These are phyloP conservation scores for Rubia balearica DNA, from an alignment of 305 asterid species.

Conservation along the genomic window DNA sequence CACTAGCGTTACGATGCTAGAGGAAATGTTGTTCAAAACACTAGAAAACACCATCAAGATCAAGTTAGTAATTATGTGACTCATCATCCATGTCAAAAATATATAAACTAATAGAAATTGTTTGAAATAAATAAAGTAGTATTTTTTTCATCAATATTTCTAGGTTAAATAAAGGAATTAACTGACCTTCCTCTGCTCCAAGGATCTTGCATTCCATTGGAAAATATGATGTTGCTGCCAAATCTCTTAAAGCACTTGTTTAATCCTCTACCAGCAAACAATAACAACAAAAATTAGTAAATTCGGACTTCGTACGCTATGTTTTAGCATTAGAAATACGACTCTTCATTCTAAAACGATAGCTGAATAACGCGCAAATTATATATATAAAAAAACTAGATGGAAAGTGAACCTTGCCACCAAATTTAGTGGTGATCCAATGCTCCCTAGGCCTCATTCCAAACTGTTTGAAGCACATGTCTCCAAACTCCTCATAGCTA, in stretches of 20 bases:
- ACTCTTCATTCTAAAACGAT: not conserved
- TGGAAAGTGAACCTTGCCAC: slow-evolving; percentile 38
- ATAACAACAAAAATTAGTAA: not conserved
- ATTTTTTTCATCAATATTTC: too few relatives aligned
- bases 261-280: slow-evolving; percentile 35
- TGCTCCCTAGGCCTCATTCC: slow-evolving; percentile 65
- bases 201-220: slow-evolving; percentile 77
- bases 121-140: too few relatives aligned
- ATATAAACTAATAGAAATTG: too few relatives aligned
- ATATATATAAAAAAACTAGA: not conserved
- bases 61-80: not conserved
- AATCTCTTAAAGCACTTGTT: slow-evolving; percentile 51
- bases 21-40: slow-evolving; percentile 57
- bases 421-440: slow-evolving; percentile 72
- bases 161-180: not conserved
- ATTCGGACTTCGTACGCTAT: not conserved
- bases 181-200: slow-evolving; percentile 83
- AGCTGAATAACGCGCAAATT: too few relatives aligned
- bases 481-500: slow-evolving; percentile 39
- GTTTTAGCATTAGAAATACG: not conserved
- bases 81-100: not conserved
- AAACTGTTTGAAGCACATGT: slow-evolving; percentile 31
- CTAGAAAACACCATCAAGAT: slow-evolving; percentile 18
- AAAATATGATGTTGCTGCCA: slow-evolving; percentile 72
- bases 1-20: slow-evolving; percentile 59